phyloP scores from a whole-genome alignment of 2,329 filamentous ascomycete species.

The Chaetothyriales sp. region DNA sequence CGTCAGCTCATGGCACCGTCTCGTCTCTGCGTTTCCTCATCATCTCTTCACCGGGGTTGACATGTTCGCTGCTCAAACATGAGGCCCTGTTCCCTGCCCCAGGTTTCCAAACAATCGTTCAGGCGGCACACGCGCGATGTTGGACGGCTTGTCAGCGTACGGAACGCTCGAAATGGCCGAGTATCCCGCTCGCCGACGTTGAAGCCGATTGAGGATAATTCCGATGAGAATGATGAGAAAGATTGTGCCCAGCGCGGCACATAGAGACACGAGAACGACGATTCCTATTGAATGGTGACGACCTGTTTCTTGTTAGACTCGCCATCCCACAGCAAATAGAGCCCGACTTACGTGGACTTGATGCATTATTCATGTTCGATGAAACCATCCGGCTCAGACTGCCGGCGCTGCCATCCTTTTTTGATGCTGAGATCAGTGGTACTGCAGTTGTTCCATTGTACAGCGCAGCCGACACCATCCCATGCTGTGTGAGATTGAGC shows the following conservation, averaged over 20 bases:
- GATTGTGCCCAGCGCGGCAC: conserved; percentile 32
- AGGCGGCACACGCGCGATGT: conserved; percentile 31
- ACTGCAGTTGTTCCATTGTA: conserved; percentile 68
- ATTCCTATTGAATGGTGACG: conserved; percentile 30
- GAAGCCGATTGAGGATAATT: conserved; percentile 33
- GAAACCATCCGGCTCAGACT: conserved; percentile 73
- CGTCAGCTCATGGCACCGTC: not conserved
- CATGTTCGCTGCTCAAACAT: conserved; percentile 1
- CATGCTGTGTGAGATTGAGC: conserved; percentile 59
- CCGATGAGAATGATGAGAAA: conserved; percentile 34
- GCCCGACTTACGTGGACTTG: not conserved
- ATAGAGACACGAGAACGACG: conserved; percentile 32
- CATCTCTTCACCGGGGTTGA: not conserved
- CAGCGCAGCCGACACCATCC: conserved; percentile 68
- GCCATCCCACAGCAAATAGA: not conserved
- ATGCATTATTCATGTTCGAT: conserved; percentile 57
- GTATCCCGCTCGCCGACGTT: conserved; percentile 33
- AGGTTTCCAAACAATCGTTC: conserved; percentile 29
- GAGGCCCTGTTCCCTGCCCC: conserved; percentile 6
- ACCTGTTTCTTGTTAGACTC: conserved; percentile 16
- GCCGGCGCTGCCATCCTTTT: conserved; percentile 47
- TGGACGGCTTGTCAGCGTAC: conserved; percentile 31
- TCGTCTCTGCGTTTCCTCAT: not conserved
- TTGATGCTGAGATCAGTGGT: conserved; percentile 69
- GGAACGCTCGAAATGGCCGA: conserved; percentile 29